Evolutionary conservation across 768 basidiomycete genomes (phyloP).

Genomic region (Amanita rimosa): DNA sequence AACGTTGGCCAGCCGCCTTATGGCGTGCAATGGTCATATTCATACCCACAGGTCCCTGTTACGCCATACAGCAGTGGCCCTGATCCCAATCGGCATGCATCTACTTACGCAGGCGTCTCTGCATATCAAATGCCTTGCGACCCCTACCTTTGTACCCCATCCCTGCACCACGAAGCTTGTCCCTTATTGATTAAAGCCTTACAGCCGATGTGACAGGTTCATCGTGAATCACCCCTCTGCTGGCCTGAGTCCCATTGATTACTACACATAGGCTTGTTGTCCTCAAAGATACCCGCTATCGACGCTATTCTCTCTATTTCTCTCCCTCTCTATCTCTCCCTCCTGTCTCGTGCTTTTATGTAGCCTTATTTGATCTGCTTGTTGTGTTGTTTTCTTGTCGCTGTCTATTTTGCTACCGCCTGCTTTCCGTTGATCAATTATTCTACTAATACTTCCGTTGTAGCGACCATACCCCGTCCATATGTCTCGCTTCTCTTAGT

Average conservation of each 20-base stretch:
- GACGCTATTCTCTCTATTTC: no score
- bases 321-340: no score
- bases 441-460: not conserved
- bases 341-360: not conserved
- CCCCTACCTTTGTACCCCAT: not conserved
- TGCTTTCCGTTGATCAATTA: not conserved
- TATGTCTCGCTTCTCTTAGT: not conserved
- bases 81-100: not conserved
- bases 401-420: not conserved
- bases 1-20: not conserved
- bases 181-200: not conserved
- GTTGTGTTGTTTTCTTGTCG: conserved; percentile 3
- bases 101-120: not conserved
- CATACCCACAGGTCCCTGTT: not conserved
- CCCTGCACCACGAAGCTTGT: not conserved
- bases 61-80: not conserved
- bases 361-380: conserved; percentile 4
- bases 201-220: not conserved
- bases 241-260: not conserved
- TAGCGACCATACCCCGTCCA: not conserved
- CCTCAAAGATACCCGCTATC: conserved; percentile 1
- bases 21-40: not conserved
- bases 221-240: not conserved
- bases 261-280: not conserved
- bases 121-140: not conserved